Base-by-base conservation (phyloP, 148 eudicot genomes). In the Camellia japonica region DNA sequence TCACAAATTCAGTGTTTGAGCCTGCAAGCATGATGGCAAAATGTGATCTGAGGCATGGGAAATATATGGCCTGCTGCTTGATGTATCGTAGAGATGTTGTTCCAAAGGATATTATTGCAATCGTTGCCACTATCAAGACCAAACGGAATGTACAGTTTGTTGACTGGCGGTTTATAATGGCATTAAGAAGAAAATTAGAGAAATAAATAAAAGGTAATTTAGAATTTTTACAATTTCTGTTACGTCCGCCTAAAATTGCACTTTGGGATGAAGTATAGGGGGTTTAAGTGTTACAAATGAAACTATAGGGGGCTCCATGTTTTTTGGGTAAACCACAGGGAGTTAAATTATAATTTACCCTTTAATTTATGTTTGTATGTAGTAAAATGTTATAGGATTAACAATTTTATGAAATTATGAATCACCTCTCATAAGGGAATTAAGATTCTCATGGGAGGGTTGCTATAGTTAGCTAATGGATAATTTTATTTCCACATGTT, bases 81-180 rank as follows among this genome's bases (percentile, higher is more conserved):
- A 90, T 90, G 90, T 90, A 90, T 80, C 90, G 92, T 79, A 90
- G 92, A 19, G 92, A 90, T 85, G 89, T 90, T 77, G 90, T 90
- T 38, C 92, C 92, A 15, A 90, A 90, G 78, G 92, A 89, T 84
- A 90, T 89, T 43, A 89, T 87, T 82, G 87, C 92, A 49, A 89
- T 90, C 55, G 92, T 90, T 74, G 89, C 85, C 66, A 83, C 87
- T 23, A 90, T 90, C 81, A 90, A 90, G 80, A 90, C 92, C 49
- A 90, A 90, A 69, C 78, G 90, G 67, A 90, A 90, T 6, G 92
- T 90, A 78, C 92, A 90, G 86, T 90, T 90, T 81, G 92, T 90
- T 82, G 90, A 90, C 79, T 90, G 92, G 92, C 1, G 30, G 1
- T 30, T 30, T 30, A 0, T 30, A 30, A 30, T 1, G 30, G 30